Conservation (phyloP, 441 rosid genomes). For the Caryocar brasiliense region DNA sequence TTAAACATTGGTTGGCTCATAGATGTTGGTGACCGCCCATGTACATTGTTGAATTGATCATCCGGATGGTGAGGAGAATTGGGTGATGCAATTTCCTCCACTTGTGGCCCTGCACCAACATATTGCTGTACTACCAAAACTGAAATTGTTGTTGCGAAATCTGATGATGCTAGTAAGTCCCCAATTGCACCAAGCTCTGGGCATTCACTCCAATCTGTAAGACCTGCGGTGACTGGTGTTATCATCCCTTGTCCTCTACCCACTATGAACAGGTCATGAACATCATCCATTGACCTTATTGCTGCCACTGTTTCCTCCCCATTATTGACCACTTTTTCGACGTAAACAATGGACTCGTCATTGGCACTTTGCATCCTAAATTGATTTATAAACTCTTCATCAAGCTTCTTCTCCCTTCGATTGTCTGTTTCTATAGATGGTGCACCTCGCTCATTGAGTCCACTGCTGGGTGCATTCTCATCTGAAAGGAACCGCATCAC, state of each 20-base stretch:
- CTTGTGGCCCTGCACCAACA: constrained; percentile 22
- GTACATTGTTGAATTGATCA: constrained; percentile 18
- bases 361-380: constrained; percentile 35
- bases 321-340: constrained; percentile 49
- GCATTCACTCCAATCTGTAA: constrained; percentile 98
- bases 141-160: constrained; percentile 67
- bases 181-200: constrained; percentile 96
- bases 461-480: constrained; percentile 17
- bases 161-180: constrained; percentile 88
- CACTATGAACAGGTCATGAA: constrained; percentile 68
- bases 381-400: constrained; percentile 43
- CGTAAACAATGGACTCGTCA: constrained; percentile 34
- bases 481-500: constrained; percentile 56
- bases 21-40: constrained; percentile 13
- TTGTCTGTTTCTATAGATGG: constrained; percentile 22
- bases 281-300: constrained; percentile 54
- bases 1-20: constrained; percentile 6
- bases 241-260: constrained; percentile 81
- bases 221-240: constrained; percentile 73
- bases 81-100: constrained; percentile 27
- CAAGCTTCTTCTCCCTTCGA: constrained; percentile 37
- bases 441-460: constrained; percentile 8
- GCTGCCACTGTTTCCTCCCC: constrained; percentile 84
- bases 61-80: constrained; percentile 28
- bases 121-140: constrained; percentile 85